Evolutionary conservation across 768 basidiomycete species (phyloP), one percentile per base, ranked within the genome.

Genomic region (Suillus paluster): DNA sequence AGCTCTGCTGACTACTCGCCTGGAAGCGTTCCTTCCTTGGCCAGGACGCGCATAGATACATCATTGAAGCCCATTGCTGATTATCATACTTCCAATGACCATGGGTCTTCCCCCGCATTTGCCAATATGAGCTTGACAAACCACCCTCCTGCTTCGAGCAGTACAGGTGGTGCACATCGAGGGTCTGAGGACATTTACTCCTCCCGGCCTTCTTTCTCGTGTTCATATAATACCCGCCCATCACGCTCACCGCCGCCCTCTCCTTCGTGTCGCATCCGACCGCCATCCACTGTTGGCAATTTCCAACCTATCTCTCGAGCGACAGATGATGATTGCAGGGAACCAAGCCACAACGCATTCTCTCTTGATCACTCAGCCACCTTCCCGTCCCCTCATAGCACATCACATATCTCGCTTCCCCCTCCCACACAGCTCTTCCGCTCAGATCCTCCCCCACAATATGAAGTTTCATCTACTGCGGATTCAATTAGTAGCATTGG

Each of bases 341-440:
- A 42, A 17, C 33, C 34, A 23, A 61, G 33, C 30, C 6, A 58
- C 5, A 58, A 60, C 36, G 45, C 56, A 23, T 70, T 66, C 46
- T 59, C 53, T 48, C 52, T 56, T 1, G 52, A 60, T 11, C 39
- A 53, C 6, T 34, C 59, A n/a, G 38, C 62, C 19, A 25, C 50
- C 10, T 65, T 60, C 38, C 17, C 63, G 1, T 57, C 66, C 54
- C 66, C 66, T 4, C 68, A 50, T 42, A 56, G 44, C 25, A 61
- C 59, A 27, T 19, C 68, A 19, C 74, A 67, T 9, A 64, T 77
- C 25, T 76, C 71, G 36, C 67, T 77, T 41, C 74, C 75, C n/a
- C 75, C 74, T 10, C 69, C 75, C 25, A 69, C 72, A 25, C 67
- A 77, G 46, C 58, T 77, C 17, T 64, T 75, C 52, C 68, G 64